These are phyloP conservation scores for Guyanaporus albipodus DNA, from an alignment of 768 basidiomycete species.

Conservation along the genomic window DNA sequence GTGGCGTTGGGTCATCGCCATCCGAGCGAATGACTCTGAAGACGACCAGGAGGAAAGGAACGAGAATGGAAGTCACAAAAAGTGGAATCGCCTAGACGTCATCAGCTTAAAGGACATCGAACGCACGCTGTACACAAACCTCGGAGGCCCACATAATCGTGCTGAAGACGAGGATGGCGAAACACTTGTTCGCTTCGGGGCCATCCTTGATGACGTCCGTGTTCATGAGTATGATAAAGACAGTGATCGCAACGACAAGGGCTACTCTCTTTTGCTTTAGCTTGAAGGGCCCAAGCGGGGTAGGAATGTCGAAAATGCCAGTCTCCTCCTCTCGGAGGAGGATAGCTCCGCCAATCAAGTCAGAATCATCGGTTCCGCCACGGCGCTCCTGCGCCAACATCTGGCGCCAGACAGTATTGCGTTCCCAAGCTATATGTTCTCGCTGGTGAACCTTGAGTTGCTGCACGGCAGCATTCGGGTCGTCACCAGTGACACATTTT, in stretches of 20 bases:
- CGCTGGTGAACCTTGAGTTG: conserved; percentile 85
- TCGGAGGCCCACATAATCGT: conserved; percentile 97
- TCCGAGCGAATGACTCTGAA: conserved; percentile 64
- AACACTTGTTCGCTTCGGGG: conserved; percentile 78
- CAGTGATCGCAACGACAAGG: conserved; percentile 49
- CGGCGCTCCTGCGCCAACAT: conserved; percentile 85
- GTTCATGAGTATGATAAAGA: conserved; percentile 62
- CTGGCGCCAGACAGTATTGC: conserved; percentile 96
- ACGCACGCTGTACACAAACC: conserved; percentile 39
- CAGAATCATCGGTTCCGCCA: conserved; percentile 39
- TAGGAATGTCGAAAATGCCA: conserved; percentile 43
- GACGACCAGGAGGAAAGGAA: conserved; percentile 86
- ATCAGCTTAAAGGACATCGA: neutral
- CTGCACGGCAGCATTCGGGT: conserved; percentile 63
- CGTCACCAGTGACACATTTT: conserved; percentile 77
- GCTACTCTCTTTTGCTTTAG: conserved; percentile 62
- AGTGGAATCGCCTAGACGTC: conserved; percentile 82
- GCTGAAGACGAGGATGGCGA: conserved; percentile 85
- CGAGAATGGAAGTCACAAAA: conserved; percentile 91
- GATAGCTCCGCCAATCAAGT: conserved; percentile 41
- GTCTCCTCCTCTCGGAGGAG: conserved; percentile 41
- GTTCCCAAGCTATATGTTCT: conserved; percentile 94
- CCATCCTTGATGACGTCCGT: conserved; percentile 51
- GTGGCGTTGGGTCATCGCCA: conserved; percentile 44
- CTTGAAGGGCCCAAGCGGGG: conserved; percentile 63